Conservation (phyloP, 805 yeast species). For the Zygosaccharomyces bisporus region DNA sequence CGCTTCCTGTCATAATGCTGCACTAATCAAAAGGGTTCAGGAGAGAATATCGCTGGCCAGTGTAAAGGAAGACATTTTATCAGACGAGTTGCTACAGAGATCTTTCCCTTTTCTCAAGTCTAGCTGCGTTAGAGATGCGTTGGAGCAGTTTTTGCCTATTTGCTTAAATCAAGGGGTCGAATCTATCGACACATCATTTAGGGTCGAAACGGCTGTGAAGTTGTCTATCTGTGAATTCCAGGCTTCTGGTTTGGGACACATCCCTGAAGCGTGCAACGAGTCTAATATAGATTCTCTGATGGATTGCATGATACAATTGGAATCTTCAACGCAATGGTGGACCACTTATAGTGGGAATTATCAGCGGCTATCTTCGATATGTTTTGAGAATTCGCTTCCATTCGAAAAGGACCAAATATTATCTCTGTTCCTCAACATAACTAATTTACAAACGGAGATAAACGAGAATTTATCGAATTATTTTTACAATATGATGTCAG, state of each 20-base stretch:
- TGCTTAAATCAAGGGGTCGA: constrained; percentile 45
- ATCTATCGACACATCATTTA: constrained; percentile 32
- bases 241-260: constrained; percentile 40
- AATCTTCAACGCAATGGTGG: constrained; percentile 60
- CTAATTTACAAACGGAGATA: constrained; percentile 33
- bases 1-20: constrained; percentile 6
- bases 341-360: constrained; percentile 67
- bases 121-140: constrained; percentile 41
- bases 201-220: constrained; percentile 43
- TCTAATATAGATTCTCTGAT: constrained; percentile 20
- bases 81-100: constrained; percentile 13
- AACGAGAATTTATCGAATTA: constrained; percentile 15
- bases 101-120: constrained; percentile 26
- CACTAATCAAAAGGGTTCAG: constrained; percentile 8
- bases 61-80: constrained; percentile 4
- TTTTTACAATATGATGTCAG: constrained; percentile 9
- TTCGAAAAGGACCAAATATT: constrained; percentile 50
- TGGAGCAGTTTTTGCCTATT: constrained; percentile 38
- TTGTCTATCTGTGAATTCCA: constrained; percentile 55
- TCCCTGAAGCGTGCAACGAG: constrained; percentile 28
- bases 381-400: constrained; percentile 50
- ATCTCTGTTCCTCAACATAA: constrained; percentile 45
- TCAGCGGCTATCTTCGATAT: constrained; percentile 49
- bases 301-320: constrained; percentile 42
- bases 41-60: constrained; percentile 6